Percentiles rank a stretch among this genome's conserved stretches.
These are phyloP conservation scores for Neurospora sp. DNA, from an alignment of 495 filamentous ascomycete genomes.

Conservation along the genomic window DNA sequence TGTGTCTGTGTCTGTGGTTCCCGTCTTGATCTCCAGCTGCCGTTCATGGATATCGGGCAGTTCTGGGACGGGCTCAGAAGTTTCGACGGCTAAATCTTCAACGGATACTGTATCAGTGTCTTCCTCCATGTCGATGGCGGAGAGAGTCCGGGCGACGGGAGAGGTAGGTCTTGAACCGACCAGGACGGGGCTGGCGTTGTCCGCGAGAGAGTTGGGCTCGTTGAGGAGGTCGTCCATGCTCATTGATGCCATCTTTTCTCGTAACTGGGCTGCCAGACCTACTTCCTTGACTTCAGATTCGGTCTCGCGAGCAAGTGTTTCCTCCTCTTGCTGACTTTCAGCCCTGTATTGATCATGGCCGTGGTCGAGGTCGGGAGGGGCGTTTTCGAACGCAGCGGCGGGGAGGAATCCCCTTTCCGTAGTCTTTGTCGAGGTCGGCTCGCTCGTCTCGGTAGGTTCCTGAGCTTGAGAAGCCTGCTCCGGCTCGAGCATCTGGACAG, in stretches of 20 bases:
- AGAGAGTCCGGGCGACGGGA: neutral
- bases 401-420: neutral
- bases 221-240: neutral
- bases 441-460: neutral
- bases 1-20: neutral
- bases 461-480: neutral
- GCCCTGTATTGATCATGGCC: neutral
- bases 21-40: neutral
- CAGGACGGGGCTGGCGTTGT: neutral
- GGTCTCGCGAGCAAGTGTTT: too few relatives aligned
- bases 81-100: neutral
- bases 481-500: neutral
- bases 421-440: neutral
- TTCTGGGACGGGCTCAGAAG: neutral
- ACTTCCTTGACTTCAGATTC: too few relatives aligned
- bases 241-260: neutral
- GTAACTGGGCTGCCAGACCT: too few relatives aligned
- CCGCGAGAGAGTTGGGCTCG: neutral
- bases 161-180: neutral
- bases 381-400: neutral
- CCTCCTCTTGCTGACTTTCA: neutral
- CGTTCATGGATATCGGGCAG: neutral
- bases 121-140: neutral
- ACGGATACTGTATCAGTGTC: neutral
- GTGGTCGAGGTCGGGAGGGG: neutral